Evolutionary conservation across 805 yeast species (phyloP).

Genomic region (Kregervanrija delftensis): DNA sequence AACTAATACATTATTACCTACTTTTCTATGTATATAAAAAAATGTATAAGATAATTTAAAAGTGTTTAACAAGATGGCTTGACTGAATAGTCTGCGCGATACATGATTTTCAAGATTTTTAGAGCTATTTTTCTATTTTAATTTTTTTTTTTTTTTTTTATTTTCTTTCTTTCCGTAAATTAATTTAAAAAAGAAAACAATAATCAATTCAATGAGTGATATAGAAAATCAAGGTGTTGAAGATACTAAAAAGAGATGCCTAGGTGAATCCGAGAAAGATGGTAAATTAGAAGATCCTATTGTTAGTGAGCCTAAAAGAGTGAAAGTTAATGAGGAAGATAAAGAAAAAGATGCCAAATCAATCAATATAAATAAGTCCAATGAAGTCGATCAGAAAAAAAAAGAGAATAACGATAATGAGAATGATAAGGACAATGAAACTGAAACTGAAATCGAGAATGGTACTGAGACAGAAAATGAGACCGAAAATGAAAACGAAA

Average conservation of each 20-base stretch:
- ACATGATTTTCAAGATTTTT: too few species aligned
- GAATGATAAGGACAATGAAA: background rate
- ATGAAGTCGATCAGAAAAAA: slow-evolving; percentile 12
- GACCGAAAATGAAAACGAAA: background rate
- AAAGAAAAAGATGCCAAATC: slow-evolving; percentile 4
- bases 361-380: background rate
- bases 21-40: too few species aligned
- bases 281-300: background rate
- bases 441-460: background rate
- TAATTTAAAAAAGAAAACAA: too few species aligned
- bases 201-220: background rate
- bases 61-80: too few species aligned
- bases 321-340: background rate
- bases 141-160: too few species aligned
- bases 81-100: too few species aligned
- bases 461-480: slow-evolving; percentile 1
- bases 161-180: too few species aligned
- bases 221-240: background rate
- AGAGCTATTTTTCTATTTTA: too few species aligned
- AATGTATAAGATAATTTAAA: too few species aligned
- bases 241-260: slow-evolving; percentile 3
- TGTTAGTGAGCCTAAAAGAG: too few species aligned
- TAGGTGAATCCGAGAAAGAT: slow-evolving; percentile 3
- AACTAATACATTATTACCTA: too few species aligned
- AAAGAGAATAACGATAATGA: slow-evolving; percentile 3